Evolutionary conservation across 1,139 yeast species (phyloP), one percentile per base, ranked within the genome.

Genomic region (Yamadazyma siamensis): DNA sequence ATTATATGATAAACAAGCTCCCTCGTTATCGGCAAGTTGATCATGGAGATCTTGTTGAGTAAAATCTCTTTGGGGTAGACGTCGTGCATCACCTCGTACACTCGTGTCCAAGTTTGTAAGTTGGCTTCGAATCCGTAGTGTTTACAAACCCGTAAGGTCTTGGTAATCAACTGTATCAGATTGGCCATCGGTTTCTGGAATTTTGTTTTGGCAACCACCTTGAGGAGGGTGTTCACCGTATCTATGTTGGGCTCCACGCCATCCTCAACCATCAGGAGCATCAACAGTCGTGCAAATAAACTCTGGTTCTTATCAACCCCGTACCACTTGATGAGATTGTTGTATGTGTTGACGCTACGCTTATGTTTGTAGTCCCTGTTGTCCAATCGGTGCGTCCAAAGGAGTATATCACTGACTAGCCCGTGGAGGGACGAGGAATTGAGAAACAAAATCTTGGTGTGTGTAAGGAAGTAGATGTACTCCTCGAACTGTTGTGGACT

Each of bases 271-370:
- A 68, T 65, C 23, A 63, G 68, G 23, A 68, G 43, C 9, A 67
- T 44, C 12, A 68, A 38, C 35, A 64, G 67, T 18, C 72, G 41
- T 3, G 73, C 69, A 47, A 68, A 67, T 15, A 63, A 49, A 29
- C 61, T 61, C 44, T 68, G 74, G 40, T 65, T 57, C 41, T 68
- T 66, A 33, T 54, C 60, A 36, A 38, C 54, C 4, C 74, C 75
- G 46, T 65, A 69, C 43, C 51, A 69, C 29, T 64, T 54, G 33
- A 69, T 67, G 21, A 69, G 50, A 34, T 57, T 55, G 42, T 68
- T 69, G 41, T 56, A 69, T 0, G 74, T 63, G 11, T 59, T 54
- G 2, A 54, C 61, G 10, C 65, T 59, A 23, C 74, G 44, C 33
- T 36, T 54, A 1, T 47, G 47, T 33, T 56, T 54, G 44, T 50